Evolutionary conservation across 805 yeast genomes (phyloP).

Genomic region (Wickerhamomyces bovis): DNA sequence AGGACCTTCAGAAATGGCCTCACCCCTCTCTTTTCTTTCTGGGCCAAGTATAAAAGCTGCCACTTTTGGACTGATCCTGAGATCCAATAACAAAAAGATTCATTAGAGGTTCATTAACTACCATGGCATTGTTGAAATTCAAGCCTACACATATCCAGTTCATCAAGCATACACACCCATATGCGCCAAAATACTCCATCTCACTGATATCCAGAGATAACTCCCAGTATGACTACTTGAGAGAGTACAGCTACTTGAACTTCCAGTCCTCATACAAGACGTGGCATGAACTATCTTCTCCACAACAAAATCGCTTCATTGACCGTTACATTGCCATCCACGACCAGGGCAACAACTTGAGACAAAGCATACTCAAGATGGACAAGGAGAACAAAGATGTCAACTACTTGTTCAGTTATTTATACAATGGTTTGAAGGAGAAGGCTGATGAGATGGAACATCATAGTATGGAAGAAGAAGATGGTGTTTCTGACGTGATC

Average conservation of each 20-base stretch:
- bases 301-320: conserved; percentile 9
- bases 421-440: conserved; percentile 8
- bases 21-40: neutral
- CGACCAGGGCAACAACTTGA: conserved; percentile 5
- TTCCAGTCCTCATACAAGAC: conserved; percentile 8
- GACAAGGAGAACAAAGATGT: conserved; percentile 12
- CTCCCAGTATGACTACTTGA: conserved; percentile 2
- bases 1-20: neutral
- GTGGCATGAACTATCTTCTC: conserved; percentile 9
- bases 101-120: no score
- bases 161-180: neutral
- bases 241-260: conserved; percentile 8
- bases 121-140: neutral
- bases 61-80: neutral
- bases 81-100: no score
- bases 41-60: neutral
- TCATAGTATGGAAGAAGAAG: neutral
- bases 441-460: conserved; percentile 6
- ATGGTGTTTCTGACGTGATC: neutral
- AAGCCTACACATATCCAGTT: neutral
- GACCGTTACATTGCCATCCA: conserved; percentile 4
- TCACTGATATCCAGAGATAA: neutral
- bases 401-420: conserved; percentile 7
- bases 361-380: conserved; percentile 1
- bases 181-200: neutral